A percentile compares a stretch with the other conserved stretches of the same genome.
phyloP scores from a whole-genome alignment of 2,329 filamentous ascomycete species.

The Colletotrichum theobromicola region DNA sequence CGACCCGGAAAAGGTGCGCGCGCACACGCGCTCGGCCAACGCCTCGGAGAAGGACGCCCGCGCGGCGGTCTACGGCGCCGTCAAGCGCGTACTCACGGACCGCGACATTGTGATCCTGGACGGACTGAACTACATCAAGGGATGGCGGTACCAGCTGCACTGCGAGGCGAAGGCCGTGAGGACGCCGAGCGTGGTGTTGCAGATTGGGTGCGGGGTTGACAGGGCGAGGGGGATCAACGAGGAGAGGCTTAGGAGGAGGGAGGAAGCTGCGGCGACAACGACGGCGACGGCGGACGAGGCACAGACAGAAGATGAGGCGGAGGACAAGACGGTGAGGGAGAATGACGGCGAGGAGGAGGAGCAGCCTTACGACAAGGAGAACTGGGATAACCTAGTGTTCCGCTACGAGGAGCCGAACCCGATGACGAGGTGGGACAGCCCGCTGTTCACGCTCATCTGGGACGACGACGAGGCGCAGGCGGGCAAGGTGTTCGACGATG shows the following conservation, averaged over 20 bases:
- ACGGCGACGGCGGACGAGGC: background rate
- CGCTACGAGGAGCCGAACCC: slow-evolving; percentile 86
- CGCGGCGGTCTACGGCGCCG: slow-evolving; percentile 76
- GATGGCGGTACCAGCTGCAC: slow-evolving; percentile 85
- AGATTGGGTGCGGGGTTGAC: slow-evolving; percentile 63
- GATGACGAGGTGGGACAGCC: slow-evolving; percentile 85
- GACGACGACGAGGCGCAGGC: slow-evolving; percentile 72
- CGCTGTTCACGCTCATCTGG: slow-evolving; percentile 79
- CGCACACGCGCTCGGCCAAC: slow-evolving; percentile 72
- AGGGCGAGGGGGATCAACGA: slow-evolving; percentile 64
- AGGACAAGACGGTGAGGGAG: slow-evolving; percentile 40
- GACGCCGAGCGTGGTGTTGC: slow-evolving; percentile 77
- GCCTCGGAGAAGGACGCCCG: slow-evolving; percentile 82
- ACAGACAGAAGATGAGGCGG: background rate
- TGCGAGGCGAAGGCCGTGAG: slow-evolving; percentile 83
- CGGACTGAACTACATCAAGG: slow-evolving; percentile 87
- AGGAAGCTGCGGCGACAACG: background rate
- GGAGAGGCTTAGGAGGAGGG: slow-evolving; percentile 49
- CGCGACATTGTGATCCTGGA: slow-evolving; percentile 82
- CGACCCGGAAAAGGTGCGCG: slow-evolving; percentile 53
- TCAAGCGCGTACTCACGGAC: slow-evolving; percentile 75
- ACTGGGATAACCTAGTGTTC: slow-evolving; percentile 82
- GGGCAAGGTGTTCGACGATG: slow-evolving; percentile 60
- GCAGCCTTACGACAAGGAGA: slow-evolving; percentile 57
- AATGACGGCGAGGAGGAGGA: slow-evolving; percentile 30